Conservation (phyloP, 179 eudicot species). For the Heliamphora pulchella region DNA sequence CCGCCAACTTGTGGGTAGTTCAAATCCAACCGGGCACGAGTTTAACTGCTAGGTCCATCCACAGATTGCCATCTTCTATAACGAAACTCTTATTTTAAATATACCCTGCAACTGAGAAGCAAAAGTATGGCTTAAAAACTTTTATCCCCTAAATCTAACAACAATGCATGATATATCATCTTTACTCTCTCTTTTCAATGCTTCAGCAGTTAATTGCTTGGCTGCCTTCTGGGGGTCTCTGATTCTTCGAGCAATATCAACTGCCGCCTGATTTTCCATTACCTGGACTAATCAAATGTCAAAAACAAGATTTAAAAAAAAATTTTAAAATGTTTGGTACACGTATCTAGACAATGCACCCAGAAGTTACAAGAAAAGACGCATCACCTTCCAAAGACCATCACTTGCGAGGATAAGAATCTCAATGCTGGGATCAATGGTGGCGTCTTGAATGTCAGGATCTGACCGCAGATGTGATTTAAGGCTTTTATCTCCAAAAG, state of each 20-base stretch:
- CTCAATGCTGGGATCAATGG: slow-evolving; percentile 42
- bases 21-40: not conserved
- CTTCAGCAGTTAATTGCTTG: slow-evolving; percentile 37
- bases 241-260: slow-evolving; percentile 31
- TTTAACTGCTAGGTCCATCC: not conserved
- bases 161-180: slow-evolving; percentile 53
- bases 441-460: slow-evolving; percentile 46
- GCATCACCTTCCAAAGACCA: slow-evolving; percentile 75
- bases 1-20: not conserved
- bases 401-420: slow-evolving; percentile 69
- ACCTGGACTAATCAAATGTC: slow-evolving; percentile 23
- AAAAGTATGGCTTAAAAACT: not conserved
- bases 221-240: slow-evolving; percentile 47
- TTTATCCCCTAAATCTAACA: slow-evolving; percentile 25
- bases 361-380: not conserved
- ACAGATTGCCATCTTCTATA: not conserved
- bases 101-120: slow-evolving; percentile 5
- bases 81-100: slow-evolving; percentile 10
- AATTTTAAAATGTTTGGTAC: not conserved
- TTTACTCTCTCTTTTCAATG: slow-evolving; percentile 37
- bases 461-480: slow-evolving; percentile 67
- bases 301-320: not conserved
- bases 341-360: not conserved
- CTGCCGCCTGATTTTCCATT: slow-evolving; percentile 45
- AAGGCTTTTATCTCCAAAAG: slow-evolving; percentile 76